A percentile compares a stretch with the other conserved stretches of the same genome.
These are phyloP conservation scores for Tulasnella calospora DNA, from an alignment of 768 basidiomycete genomes.

Conservation along the genomic window DNA sequence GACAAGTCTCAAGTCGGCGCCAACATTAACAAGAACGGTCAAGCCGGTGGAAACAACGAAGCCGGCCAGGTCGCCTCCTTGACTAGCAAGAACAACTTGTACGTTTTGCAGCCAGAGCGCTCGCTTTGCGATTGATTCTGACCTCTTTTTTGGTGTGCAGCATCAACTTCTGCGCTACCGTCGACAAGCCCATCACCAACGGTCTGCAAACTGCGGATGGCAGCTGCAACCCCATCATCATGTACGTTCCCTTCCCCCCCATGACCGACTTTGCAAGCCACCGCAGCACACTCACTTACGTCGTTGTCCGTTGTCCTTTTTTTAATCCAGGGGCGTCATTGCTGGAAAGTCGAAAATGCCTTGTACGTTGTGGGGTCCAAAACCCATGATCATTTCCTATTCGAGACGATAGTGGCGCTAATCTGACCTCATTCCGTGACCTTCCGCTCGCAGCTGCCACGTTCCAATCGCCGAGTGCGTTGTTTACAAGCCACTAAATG, in stretches of 20 bases:
- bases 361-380: neutral
- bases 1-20: neutral
- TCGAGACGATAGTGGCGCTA: neutral
- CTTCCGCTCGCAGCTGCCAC: neutral
- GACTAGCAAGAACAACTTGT: slow-evolving; percentile 56
- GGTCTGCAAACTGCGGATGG: slow-evolving; percentile 49
- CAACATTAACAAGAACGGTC: slow-evolving; percentile 8
- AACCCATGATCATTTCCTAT: neutral
- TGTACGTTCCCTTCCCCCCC: slow-evolving; percentile 26
- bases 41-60: slow-evolving; percentile 25
- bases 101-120: neutral
- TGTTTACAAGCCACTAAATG: neutral
- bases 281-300: neutral
- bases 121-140: neutral
- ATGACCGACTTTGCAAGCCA: neutral
- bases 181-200: slow-evolving; percentile 50
- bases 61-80: slow-evolving; percentile 50
- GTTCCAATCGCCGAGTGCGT: slow-evolving; percentile 19
- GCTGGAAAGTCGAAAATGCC: slow-evolving; percentile 1
- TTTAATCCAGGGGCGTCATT: neutral
- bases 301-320: neutral
- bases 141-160: neutral
- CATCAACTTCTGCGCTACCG: slow-evolving; percentile 20
- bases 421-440: neutral
- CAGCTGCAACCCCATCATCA: slow-evolving; percentile 53